Evolutionary conservation across 805 yeast species (phyloP).

Genomic region (Yarrowia keelungensis): DNA sequence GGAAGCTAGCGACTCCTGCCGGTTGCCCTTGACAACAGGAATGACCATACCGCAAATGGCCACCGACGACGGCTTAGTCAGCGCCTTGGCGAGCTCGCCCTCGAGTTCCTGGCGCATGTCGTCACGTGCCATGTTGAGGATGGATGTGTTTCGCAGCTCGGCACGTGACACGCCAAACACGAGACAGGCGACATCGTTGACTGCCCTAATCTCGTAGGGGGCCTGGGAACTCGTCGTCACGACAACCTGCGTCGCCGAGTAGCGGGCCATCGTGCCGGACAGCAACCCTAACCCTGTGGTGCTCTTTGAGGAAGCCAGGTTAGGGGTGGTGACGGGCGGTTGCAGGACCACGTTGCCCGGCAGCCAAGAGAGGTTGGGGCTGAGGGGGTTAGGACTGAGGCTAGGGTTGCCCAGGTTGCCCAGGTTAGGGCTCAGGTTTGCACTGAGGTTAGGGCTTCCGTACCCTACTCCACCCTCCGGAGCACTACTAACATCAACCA

Average conservation of each 20-base stretch:
- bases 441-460: too few relatives aligned
- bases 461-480: not conserved
- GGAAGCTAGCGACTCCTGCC: constrained; percentile 79
- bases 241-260: constrained; percentile 72
- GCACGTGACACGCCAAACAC: constrained; percentile 80
- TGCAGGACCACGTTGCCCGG: constrained; percentile 3
- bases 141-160: constrained; percentile 65
- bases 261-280: constrained; percentile 44
- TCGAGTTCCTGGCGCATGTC: constrained; percentile 14
- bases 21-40: constrained; percentile 74
- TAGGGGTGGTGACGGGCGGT: constrained; percentile 47
- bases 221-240: constrained; percentile 74
- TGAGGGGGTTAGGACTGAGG: too few relatives aligned
- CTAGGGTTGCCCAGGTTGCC: too few relatives aligned
- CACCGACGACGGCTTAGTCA: constrained; percentile 40
- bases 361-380: not conserved
- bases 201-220: constrained; percentile 84
- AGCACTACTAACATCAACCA: constrained; percentile 28
- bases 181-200: constrained; percentile 87
- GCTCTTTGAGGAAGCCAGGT: constrained; percentile 60
- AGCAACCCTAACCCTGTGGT: constrained; percentile 48
- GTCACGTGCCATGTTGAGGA: constrained; percentile 65
- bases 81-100: not conserved
- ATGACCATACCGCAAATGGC: constrained; percentile 73
- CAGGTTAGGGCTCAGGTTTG: too few relatives aligned